Evolutionary conservation across 305 asterid species (phyloP).

Genomic region (Solanum aculeatissimum): DNA sequence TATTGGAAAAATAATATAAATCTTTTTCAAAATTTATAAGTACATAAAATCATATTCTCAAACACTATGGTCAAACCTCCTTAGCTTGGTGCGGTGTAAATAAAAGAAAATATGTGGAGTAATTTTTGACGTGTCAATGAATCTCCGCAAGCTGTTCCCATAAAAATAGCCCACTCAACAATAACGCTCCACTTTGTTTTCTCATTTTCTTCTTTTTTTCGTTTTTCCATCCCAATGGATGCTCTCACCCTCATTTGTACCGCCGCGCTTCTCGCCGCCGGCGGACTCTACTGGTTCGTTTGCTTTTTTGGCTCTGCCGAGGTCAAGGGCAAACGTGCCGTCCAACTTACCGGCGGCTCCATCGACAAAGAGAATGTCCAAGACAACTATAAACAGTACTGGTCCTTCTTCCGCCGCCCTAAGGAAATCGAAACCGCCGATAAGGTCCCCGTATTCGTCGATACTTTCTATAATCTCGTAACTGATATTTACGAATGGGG

Average conservation of each 20-base stretch:
- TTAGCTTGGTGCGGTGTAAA: too few species aligned
- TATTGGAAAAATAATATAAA: too few species aligned
- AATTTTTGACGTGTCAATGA: not conserved
- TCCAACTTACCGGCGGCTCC: conserved; percentile 85
- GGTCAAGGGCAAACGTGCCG: conserved; percentile 74
- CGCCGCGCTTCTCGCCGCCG: conserved; percentile 51
- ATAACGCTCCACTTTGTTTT: not conserved
- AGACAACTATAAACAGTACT: conserved; percentile 71
- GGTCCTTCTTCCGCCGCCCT: conserved; percentile 94
- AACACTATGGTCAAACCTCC: too few species aligned
- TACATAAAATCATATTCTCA: too few species aligned
- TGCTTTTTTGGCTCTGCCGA: conserved; percentile 85
- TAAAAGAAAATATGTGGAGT: not conserved
- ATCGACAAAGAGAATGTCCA: conserved; percentile 64
- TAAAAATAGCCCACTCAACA: not conserved
- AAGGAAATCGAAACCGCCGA: conserved; percentile 71
- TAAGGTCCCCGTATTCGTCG: conserved; percentile 89
- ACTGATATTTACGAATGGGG: conserved; percentile 99
- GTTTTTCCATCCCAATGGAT: conserved; percentile 54
- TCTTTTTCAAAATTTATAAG: too few species aligned
- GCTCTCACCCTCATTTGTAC: conserved; percentile 56
- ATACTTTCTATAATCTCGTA: conserved; percentile 89
- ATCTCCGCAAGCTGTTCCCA: not conserved
- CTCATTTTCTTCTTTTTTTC: not conserved
- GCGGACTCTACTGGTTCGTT: conserved; percentile 82